A percentile compares a stretch with the other conserved stretches of the same genome.
These are phyloP conservation scores for Lipomyces sp. DNA, from an alignment of 805 yeast genomes.

Conservation along the genomic window DNA sequence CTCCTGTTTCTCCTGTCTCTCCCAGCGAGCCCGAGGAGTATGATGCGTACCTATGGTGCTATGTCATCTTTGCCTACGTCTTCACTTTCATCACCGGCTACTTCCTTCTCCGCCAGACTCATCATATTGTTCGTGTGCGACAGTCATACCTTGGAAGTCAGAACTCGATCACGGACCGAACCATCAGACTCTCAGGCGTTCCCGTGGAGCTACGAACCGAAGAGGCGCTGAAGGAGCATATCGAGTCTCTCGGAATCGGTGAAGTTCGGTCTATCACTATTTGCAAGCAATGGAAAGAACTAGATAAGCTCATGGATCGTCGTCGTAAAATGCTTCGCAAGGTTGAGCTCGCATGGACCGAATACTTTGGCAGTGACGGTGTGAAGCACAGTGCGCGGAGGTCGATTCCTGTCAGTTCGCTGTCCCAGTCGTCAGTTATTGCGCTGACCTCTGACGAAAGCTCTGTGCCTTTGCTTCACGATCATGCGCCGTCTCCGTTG, in stretches of 20 bases:
- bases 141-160: constrained; percentile 80
- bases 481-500: constrained; percentile 2
- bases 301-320: constrained; percentile 62
- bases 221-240: constrained; percentile 64
- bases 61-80: constrained; percentile 79
- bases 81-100: constrained; percentile 68
- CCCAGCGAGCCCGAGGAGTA: constrained; percentile 42
- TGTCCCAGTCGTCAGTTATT: constrained; percentile 27
- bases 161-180: constrained; percentile 85
- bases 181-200: constrained; percentile 78
- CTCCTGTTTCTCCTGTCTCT: no score
- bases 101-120: constrained; percentile 65
- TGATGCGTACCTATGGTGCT: constrained; percentile 72
- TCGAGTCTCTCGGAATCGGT: constrained; percentile 76
- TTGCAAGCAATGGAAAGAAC: constrained; percentile 80
- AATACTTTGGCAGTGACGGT: constrained; percentile 49
- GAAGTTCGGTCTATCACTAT: constrained; percentile 72
- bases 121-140: constrained; percentile 68
- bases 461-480: constrained; percentile 11
- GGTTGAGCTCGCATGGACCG: constrained; percentile 71
- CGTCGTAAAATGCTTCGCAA: constrained; percentile 53
- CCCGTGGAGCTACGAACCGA: constrained; percentile 77
- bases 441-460: constrained; percentile 19
- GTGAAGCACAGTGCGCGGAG: constrained; percentile 15
- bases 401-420: constrained; percentile 17